These are phyloP conservation scores for Elaeis oleifera DNA, from an alignment of 202 grass and related monocot genomes.

Conservation along the genomic window DNA sequence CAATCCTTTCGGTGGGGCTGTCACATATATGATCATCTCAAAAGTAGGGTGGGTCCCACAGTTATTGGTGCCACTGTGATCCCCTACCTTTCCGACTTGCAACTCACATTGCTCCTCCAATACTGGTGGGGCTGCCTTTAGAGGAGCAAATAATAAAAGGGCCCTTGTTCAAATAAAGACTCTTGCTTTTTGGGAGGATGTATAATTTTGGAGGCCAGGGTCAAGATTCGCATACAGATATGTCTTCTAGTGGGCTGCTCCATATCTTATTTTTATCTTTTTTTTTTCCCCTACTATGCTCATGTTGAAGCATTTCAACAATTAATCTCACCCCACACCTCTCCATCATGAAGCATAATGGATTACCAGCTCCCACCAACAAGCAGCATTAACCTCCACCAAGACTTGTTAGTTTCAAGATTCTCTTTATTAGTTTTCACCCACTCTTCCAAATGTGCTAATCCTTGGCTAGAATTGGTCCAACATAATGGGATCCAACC, in stretches of 20 bases:
- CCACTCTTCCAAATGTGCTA: too few relatives aligned
- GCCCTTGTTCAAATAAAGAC: too few relatives aligned
- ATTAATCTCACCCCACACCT: conserved; percentile 1
- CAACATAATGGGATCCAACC: too few relatives aligned
- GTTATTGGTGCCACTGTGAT: conserved; percentile 19
- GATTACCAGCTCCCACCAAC: conserved; percentile 28
- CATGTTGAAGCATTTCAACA: background rate
- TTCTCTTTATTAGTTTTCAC: too few relatives aligned
- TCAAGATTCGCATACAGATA: too few relatives aligned
- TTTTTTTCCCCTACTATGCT: background rate
- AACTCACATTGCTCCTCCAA: conserved; percentile 22
- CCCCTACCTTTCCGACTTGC: conserved; percentile 6
- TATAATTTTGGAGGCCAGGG: too few relatives aligned
- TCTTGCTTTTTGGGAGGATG: too few relatives aligned
- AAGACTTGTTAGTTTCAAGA: too few relatives aligned
- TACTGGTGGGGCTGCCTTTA: conserved; percentile 5
- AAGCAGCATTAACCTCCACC: conserved; percentile 2
- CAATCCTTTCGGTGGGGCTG: background rate
- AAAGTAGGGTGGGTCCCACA: background rate
- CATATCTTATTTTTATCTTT: conserved; percentile 5
- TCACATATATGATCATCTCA: conserved; percentile 3
- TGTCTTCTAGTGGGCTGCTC: too few relatives aligned
- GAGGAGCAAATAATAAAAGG: background rate
- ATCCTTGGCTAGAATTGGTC: too few relatives aligned
- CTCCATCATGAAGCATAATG: conserved; percentile 23